A percentile compares a stretch with the other conserved stretches of the same genome.
Evolutionary conservation across 2,329 filamentous ascomycete species (phyloP).

Genomic region (Neopestalotiopsis sp.): DNA sequence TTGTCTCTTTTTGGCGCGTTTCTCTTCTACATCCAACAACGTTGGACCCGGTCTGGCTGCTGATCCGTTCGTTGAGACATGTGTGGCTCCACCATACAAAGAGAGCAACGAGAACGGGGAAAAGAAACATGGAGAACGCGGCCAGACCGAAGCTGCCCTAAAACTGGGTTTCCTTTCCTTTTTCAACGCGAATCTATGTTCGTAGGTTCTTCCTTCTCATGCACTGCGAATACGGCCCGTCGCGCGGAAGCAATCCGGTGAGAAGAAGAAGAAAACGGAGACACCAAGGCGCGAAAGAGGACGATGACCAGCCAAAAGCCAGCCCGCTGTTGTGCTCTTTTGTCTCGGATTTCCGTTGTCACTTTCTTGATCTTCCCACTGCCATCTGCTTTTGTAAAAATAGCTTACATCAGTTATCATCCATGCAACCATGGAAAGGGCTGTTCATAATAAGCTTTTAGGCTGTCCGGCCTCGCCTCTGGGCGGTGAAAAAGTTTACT

Average conservation of each 20-base stretch:
- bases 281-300: too few species aligned
- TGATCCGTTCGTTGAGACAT: background rate
- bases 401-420: background rate
- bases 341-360: slow-evolving; percentile 7
- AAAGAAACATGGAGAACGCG: background rate
- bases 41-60: background rate
- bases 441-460: background rate
- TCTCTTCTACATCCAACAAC: background rate
- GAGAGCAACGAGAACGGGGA: background rate
- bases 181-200: background rate
- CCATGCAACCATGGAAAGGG: background rate
- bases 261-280: background rate
- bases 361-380: background rate
- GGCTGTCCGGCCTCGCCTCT: background rate
- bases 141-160: too few species aligned
- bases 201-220: background rate
- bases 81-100: background rate
- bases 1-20: background rate
- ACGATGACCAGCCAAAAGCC: background rate
- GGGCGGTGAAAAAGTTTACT: background rate
- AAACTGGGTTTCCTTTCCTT: too few species aligned
- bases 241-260: background rate
- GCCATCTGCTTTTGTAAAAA: background rate
- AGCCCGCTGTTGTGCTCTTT: background rate
- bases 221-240: slow-evolving; percentile 1